Evolutionary conservation across 2,329 filamentous ascomycete species (phyloP), one percentile per base, ranked within the genome.

Genomic region (Stachybotrys elegans): DNA sequence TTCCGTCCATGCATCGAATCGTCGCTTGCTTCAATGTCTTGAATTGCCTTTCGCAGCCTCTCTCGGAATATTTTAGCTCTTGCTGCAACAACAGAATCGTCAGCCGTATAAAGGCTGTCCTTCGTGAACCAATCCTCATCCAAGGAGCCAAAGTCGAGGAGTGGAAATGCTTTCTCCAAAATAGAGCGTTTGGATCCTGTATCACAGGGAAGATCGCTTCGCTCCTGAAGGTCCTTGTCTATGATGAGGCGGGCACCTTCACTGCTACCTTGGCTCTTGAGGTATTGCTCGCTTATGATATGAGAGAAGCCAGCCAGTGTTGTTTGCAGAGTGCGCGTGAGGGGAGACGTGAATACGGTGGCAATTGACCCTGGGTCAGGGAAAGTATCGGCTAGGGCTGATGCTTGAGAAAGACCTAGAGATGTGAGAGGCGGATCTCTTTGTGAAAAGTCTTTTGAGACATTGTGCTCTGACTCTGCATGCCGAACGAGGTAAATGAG

Each of bases 121-220:
- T 57, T 57, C 17, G 29, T 37, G 34, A 48, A 52, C 55, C 55
- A 57, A 4, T 48, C 45, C 8, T 49, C 43, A 6, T 19, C 32
- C 12, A 52, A 22, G 5, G 6, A 29, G 4, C 36, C 31, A 27
- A 52, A 49, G 34, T 52, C 42, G 3, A 52, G 25, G 13, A 17
- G 13, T 13, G 50, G 52, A 39, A 56, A 57, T 8, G 29, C 36
- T 11, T 23, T 34, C 4, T 48, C 16, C 37, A 57, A 45, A 2
- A 12, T 19, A 5, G 29, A 16, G 9, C 44, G 38, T 9, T 40
- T 46, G 12, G 52, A 54, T 1, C 54, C 55, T 11, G 54, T 57
- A 42, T 57, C 55, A 43, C 55, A 57, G 12, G 55, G 51, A 35
- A 57, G 42, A 23, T 52, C 51, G 44, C 55, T 57, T 17, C 55